Evolutionary conservation across 495 filamentous ascomycete genomes (phyloP).

Genomic region (Choiromyces venosus): DNA sequence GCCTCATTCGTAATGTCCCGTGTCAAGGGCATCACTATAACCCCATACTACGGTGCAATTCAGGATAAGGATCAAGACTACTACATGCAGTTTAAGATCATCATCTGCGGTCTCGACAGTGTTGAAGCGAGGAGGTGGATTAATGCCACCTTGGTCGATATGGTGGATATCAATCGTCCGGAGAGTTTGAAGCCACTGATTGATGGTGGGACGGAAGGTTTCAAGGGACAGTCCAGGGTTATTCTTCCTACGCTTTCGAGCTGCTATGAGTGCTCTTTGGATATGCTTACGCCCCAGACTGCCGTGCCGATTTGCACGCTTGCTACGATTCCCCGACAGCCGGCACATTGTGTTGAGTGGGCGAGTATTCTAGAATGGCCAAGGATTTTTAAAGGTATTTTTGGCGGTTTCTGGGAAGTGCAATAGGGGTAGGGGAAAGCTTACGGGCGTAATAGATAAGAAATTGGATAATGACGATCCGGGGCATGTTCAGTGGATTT

Average conservation of each 20-base stretch:
- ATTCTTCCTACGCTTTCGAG: conserved; percentile 86
- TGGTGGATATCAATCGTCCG: conserved; percentile 68
- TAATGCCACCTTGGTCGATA: conserved; percentile 82
- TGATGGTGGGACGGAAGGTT: conserved; percentile 95
- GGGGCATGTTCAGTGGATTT: conserved; percentile 96
- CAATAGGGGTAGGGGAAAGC: neutral
- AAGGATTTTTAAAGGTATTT: conserved; percentile 39
- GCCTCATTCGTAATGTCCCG: conserved; percentile 83
- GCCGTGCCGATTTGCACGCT: conserved; percentile 95
- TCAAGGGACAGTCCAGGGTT: conserved; percentile 94
- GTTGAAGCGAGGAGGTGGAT: conserved; percentile 98
- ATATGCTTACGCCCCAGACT: conserved; percentile 91
- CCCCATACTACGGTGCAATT: conserved; percentile 85
- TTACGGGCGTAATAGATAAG: conserved; percentile 51
- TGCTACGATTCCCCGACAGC: conserved; percentile 93
- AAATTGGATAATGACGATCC: conserved; percentile 91
- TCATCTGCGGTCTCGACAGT: conserved; percentile 95
- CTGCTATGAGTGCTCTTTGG: conserved; percentile 96
- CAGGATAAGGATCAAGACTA: conserved; percentile 97
- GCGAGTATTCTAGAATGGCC: conserved; percentile 84
- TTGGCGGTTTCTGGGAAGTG: neutral
- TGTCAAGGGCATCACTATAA: conserved; percentile 86
- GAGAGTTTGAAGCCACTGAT: conserved; percentile 87
- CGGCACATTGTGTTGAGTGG: conserved; percentile 99
- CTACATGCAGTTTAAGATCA: conserved; percentile 92